Percentiles rank a stretch among this genome's conserved stretches.
Evolutionary conservation across 192 early-diverging fungal genomes (phyloP).

Genomic region (Coemansia sp.): DNA sequence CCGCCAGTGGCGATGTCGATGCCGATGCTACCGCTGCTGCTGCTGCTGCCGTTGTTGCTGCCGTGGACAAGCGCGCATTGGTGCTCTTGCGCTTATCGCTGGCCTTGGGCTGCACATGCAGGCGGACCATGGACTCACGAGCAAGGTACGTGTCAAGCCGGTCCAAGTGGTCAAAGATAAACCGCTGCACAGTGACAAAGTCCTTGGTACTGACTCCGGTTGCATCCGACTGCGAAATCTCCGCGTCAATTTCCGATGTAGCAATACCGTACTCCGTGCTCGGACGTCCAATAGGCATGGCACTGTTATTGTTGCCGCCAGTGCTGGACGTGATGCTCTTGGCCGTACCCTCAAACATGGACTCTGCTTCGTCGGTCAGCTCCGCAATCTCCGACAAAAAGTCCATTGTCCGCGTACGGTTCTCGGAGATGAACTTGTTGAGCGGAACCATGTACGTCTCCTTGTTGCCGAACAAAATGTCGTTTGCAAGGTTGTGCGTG

Average conservation of each 20-base stretch:
- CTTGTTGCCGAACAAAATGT: conserved; percentile 92
- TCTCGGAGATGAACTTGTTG: conserved; percentile 85
- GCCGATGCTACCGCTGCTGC: not conserved
- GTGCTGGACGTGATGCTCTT: conserved; percentile 45
- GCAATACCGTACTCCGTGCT: conserved; percentile 35
- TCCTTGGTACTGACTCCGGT: conserved; percentile 50
- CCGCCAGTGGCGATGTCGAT: conserved; percentile 3
- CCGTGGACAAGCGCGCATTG: conserved; percentile 15
- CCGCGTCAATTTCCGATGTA: conserved; percentile 29
- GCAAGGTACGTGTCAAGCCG: conserved; percentile 68
- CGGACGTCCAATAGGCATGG: conserved; percentile 18
- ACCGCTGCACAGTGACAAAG: conserved; percentile 62
- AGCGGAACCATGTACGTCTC: conserved; percentile 91
- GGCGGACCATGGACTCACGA: conserved; percentile 55
- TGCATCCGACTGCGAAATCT: conserved; percentile 14
- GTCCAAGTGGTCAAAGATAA: conserved; percentile 68
- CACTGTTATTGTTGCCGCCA: conserved; percentile 8
- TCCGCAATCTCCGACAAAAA: conserved; percentile 82
- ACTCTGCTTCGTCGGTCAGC: conserved; percentile 44
- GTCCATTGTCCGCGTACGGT: conserved; percentile 74
- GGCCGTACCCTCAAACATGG: conserved; percentile 41
- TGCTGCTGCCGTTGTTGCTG: conserved; percentile 5
- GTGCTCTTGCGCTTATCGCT: conserved; percentile 45
- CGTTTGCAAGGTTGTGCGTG: conserved; percentile 95
- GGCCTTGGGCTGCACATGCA: conserved; percentile 33